Base-by-base conservation (phyloP, 805 yeast species). In the Starmerella roubikii region DNA sequence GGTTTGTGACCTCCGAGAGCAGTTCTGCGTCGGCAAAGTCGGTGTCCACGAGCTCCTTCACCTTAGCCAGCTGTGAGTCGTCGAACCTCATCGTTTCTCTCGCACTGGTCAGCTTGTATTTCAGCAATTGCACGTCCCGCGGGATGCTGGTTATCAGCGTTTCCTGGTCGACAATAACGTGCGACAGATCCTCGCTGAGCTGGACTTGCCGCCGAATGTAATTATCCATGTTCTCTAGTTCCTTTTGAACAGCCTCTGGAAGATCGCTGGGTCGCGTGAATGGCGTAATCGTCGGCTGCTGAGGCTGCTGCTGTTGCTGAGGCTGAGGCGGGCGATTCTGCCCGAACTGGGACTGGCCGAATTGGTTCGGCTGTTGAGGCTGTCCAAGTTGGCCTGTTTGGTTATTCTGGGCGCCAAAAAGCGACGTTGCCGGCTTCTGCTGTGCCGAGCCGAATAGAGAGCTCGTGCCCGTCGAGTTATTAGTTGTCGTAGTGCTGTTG, bases 181-280 rank as follows among this genome's bases (percentile, higher is more conserved):
- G 56, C 31, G 64, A 57, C 32, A 74, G 60, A 12, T 71, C 70
- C 12, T 71, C 72, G 31, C 75, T 68, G 33, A 69, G 67, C 39
- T 65, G 60, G 35, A 64, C 66, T 57, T 74, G 78, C 23, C 66
- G 60, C 35, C 65, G 63, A 42, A 74, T 74, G 50, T 74, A 72
- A 21, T 61, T 57, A 51, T 74, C 78, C 33, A 73, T 61, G 33
- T 59, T 68, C 45, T 72, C 75, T n/a, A 74, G 55, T 46, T 72
- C 74, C 41, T 60, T 60, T 49, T 73, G 76, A 32, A 67, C 60
- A 12, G 60, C 54, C 17, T 68, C 73, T 1, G 78, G 73, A 30
- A 74, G 65, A 49, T 74, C 78, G 5, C 74, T 67, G 4, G 73
- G 75, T 25, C 78, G 54, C 1, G 78, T 70, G 59, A 72, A 64